A percentile compares a stretch with the other conserved stretches of the same genome.
Evolutionary conservation across 257 asterid genomes (phyloP).

Genomic region (Jacaranda copaia): DNA sequence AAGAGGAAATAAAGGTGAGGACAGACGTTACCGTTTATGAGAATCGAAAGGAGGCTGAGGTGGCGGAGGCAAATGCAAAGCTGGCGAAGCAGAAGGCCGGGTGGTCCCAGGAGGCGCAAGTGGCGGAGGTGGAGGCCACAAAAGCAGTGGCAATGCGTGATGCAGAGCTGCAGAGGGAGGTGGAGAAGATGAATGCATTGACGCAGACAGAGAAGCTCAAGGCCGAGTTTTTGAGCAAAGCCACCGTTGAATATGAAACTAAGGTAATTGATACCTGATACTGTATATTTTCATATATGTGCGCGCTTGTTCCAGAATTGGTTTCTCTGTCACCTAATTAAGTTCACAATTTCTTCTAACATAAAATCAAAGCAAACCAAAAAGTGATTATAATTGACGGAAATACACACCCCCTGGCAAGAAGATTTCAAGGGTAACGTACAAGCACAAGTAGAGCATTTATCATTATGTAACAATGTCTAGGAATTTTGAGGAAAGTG

Average conservation of each 20-base stretch:
- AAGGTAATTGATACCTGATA: no score
- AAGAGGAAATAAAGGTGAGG: constrained; percentile 52
- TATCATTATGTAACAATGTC: no score
- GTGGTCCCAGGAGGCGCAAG: constrained; percentile 52
- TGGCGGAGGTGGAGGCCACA: constrained; percentile 56
- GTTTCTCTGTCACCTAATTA: no score
- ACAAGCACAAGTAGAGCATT: no score
- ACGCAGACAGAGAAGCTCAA: constrained; percentile 60
- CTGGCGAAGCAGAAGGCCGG: constrained; percentile 61
- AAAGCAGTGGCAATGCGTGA: constrained; percentile 57
- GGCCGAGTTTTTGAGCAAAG: constrained; percentile 56
- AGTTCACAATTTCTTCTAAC: no score
- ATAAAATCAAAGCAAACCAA: no score
- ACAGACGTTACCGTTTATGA: constrained; percentile 53
- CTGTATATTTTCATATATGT: no score
- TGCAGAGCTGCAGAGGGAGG: constrained; percentile 59
- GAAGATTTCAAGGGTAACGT: no score
- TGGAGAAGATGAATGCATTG: constrained; percentile 56
- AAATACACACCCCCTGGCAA: no score
- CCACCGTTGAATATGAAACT: constrained; percentile 65
- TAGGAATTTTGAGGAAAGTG: no score
- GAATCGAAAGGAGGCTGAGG: constrained; percentile 57
- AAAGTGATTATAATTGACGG: no score
- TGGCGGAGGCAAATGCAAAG: constrained; percentile 56
- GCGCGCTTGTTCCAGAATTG: no score